These are phyloP conservation scores for Mycena sanguinolenta DNA, from an alignment of 768 basidiomycete genomes.

Conservation along the genomic window DNA sequence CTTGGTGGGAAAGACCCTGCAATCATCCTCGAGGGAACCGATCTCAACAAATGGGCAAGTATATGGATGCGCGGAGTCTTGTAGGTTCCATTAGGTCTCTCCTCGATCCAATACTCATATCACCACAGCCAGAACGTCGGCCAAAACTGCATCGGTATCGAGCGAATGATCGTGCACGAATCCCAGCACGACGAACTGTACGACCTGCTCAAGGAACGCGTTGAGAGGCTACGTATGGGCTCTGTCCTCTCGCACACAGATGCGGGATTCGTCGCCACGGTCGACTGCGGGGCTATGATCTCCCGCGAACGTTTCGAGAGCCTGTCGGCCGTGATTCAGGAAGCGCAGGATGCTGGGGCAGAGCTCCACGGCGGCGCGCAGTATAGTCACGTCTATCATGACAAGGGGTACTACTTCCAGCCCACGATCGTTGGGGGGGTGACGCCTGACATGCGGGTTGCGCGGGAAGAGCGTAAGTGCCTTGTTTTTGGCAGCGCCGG, in stretches of 20 bases:
- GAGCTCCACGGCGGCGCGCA: conserved; percentile 73
- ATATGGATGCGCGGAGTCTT: conserved; percentile 93
- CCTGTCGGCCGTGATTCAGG: conserved; percentile 76
- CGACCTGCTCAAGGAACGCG: conserved; percentile 72
- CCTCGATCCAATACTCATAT: background rate
- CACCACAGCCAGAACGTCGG: conserved; percentile 81
- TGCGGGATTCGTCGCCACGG: conserved; percentile 77
- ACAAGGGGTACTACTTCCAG: conserved; percentile 84
- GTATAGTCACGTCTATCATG: conserved; percentile 75
- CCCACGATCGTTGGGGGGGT: conserved; percentile 92
- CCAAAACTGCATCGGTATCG: conserved; percentile 98
- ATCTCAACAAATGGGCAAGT: conserved; percentile 83
- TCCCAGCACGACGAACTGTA: conserved; percentile 84
- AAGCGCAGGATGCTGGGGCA: conserved; percentile 80
- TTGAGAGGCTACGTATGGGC: conserved; percentile 79
- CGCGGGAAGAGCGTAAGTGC: conserved; percentile 81
- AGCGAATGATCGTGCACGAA: conserved; percentile 89
- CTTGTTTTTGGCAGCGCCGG: conserved; percentile 2
- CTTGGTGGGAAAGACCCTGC: conserved; percentile 96
- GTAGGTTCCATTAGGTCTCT: conserved; percentile 59
- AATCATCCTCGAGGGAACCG: conserved; percentile 88
- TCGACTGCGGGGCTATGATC: conserved; percentile 94
- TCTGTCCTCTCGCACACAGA: conserved; percentile 76
- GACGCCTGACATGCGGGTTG: conserved; percentile 77
- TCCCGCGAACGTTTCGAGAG: conserved; percentile 76